Base-by-base conservation (phyloP, 371 early-diverging fungal species). In the Capniomyces stellatus region DNA sequence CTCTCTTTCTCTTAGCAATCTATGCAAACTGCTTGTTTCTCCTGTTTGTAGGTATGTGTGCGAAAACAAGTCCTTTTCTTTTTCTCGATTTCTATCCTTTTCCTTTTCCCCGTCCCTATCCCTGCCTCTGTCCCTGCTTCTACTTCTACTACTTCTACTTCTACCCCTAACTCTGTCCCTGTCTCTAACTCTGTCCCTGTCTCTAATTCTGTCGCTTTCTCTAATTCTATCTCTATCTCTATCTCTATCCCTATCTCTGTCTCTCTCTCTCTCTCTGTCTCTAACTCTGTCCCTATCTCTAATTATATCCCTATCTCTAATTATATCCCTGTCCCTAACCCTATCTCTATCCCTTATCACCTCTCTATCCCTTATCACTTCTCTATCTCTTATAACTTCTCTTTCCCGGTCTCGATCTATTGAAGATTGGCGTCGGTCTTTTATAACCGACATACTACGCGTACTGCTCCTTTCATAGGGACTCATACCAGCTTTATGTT, bases 11-110 rank as follows among this genome's bases (percentile, higher is more conserved):
- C 49, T n/a, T 8, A 48, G 29, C 2, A 48, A 28, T 25, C 49
- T 2, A 10, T 48, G 49, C 28, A 48, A 48, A 48, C 27, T 48
- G 49, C 49, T 48, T 24, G 23, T 27, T 48, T 27, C 49, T 48
- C 49, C 49, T 25, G 46, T 22, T 44, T 44, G 46, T 21, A 44
- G 25, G 25, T 44, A 44, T 12, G 46, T 44, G n/a, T 44, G 46
- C 4, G 4, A 8, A n/a, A n/a, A n/a, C n/a, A n/a, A n/a, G n/a
- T n/a, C n/a, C n/a, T 35, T 15, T 35, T 35, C 35, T 15, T 15
- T 35, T 35, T 15, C 35, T 10, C 15, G 35, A 35, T 35, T 35
- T 35, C 35, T 35, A 35, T 6, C 6, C 15, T 15, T 35, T 35
- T 35, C 35, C 35, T 15, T 35, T 10, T 35, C 35, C 35, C 35